Evolutionary conservation across 257 asterid species (phyloP).

Genomic region (Agastache rugosa): DNA sequence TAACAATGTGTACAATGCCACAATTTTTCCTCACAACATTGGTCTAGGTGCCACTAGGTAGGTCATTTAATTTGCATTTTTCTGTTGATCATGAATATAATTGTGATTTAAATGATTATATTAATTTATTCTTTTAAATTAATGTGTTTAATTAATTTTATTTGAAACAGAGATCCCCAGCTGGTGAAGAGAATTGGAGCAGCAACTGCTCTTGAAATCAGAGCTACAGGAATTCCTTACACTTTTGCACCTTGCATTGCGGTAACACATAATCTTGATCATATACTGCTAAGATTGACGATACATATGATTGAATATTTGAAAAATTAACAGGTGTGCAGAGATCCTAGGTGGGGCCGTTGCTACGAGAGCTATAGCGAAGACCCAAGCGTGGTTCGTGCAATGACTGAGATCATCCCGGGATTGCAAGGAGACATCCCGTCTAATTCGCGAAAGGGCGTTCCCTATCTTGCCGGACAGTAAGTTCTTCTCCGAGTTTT

Average conservation of each 20-base stretch:
- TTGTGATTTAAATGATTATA: neutral
- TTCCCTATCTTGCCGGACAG: conserved; percentile 68
- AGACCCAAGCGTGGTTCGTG: conserved; percentile 59
- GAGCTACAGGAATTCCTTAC: conserved; percentile 72
- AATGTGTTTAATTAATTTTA: neutral
- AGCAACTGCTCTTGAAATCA: conserved; percentile 75
- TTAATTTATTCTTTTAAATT: no score
- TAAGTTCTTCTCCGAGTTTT: conserved; percentile 40
- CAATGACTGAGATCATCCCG: conserved; percentile 76
- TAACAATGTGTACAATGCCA: conserved; percentile 38
- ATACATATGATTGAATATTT: no score
- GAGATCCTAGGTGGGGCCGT: conserved; percentile 94
- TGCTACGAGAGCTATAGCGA: conserved; percentile 86
- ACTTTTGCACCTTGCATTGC: conserved; percentile 78
- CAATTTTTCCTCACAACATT: conserved; percentile 43
- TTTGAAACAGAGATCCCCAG: conserved; percentile 56
- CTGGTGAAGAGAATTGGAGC: conserved; percentile 69
- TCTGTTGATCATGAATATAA: no score
- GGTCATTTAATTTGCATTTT: neutral
- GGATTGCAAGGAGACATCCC: conserved; percentile 81
- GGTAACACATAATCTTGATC: conserved; percentile 40
- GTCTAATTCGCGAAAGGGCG: conserved; percentile 56
- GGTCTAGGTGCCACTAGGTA: conserved; percentile 46
- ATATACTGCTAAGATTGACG: no score
- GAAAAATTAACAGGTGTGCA: conserved; percentile 55